These are phyloP conservation scores for Endotrypanum monterogeii DNA, from an alignment of 208 protist genomes.

Conservation along the genomic window DNA sequence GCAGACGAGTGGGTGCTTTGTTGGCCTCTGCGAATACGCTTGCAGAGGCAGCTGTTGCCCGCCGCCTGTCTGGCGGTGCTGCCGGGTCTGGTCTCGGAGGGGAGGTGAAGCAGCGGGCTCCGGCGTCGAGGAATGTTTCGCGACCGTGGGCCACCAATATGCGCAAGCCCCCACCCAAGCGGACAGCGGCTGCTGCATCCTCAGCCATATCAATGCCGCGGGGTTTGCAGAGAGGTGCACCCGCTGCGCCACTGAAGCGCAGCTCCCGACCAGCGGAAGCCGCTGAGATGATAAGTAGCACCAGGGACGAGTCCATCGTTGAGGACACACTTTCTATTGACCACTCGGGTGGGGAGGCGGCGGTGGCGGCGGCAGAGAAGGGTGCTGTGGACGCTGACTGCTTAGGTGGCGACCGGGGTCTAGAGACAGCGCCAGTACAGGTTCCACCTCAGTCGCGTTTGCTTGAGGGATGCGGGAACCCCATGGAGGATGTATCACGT, in stretches of 20 bases:
- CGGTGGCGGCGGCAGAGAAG: slow-evolving; percentile 10
- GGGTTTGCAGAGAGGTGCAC: background rate
- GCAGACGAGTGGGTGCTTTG: background rate
- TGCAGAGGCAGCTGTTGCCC: background rate
- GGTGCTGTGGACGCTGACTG: background rate
- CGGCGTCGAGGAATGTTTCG: background rate
- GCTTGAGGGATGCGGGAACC: background rate
- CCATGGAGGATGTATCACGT: background rate
- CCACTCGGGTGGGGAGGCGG: background rate
- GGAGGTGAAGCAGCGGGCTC: background rate
- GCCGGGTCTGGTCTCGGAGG: background rate
- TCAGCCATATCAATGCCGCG: background rate
- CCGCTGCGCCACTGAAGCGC: background rate
- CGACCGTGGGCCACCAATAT: background rate
- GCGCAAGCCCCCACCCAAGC: background rate
- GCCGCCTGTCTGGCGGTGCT: background rate
- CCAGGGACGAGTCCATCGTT: slow-evolving; percentile 11
- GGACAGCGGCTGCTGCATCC: background rate
- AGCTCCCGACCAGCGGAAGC: background rate
- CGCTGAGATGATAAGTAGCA: background rate
- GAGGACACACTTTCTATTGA: slow-evolving; percentile 23
- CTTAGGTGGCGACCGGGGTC: background rate
- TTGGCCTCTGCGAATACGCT: background rate
- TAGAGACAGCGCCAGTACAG: background rate
- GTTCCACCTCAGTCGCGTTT: too few species aligned